A percentile compares a stretch with the other conserved stretches of the same genome.
These are phyloP conservation scores for Heliamphora pulchella DNA, from an alignment of 179 eudicot species.

Conservation along the genomic window DNA sequence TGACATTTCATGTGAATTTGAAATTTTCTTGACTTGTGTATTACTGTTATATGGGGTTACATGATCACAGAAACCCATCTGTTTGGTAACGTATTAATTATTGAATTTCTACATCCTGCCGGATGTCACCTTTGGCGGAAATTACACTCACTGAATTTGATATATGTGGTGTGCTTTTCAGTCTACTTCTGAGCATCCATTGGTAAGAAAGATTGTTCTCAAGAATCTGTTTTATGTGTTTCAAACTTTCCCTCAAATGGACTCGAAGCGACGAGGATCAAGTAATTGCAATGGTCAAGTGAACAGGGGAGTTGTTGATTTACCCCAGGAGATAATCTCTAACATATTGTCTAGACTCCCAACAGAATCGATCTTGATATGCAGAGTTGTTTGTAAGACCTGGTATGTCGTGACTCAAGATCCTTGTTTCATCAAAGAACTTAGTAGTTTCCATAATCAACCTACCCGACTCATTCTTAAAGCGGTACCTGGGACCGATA, in stretches of 20 bases:
- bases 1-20: background rate
- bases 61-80: background rate
- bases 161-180: background rate
- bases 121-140: background rate
- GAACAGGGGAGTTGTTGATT: background rate
- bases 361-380: slow-evolving; percentile 1
- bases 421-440: slow-evolving; percentile 7
- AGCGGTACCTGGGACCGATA: background rate
- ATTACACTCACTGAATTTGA: background rate
- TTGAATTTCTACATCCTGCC: background rate
- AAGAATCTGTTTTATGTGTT: background rate
- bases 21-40: background rate
- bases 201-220: background rate
- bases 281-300: slow-evolving; percentile 5
- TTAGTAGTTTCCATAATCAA: background rate
- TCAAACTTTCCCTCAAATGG: background rate
- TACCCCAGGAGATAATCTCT: slow-evolving; percentile 13
- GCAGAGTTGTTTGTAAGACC: slow-evolving; percentile 15
- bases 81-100: background rate
- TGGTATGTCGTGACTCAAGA: background rate
- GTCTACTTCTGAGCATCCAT: background rate
- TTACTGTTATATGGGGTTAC: background rate
- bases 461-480: slow-evolving; percentile 3
- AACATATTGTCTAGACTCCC: slow-evolving; percentile 8
- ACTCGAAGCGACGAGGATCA: background rate